Base-by-base conservation (phyloP, 1,284 basidiomycete species). In the Austropuccinia psidii region DNA sequence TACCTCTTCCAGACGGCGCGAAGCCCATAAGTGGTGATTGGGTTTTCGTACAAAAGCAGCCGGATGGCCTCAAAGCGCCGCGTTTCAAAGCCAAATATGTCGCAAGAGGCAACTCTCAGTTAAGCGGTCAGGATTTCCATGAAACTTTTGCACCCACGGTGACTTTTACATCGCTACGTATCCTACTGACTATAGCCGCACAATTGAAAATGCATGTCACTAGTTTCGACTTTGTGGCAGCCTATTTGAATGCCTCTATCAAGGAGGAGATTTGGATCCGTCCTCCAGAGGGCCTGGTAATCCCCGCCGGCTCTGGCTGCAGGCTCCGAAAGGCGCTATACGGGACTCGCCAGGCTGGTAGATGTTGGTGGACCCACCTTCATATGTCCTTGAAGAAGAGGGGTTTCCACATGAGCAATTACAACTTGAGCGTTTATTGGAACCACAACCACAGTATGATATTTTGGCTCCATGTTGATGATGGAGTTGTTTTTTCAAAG, bases 311-410 rank as follows among this genome's bases (percentile, higher is more conserved):
- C 1, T 49, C 31, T 17, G 17, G 35, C 6, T 50, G 49, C 11
- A 37, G 39, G 29, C 35, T 67, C 31, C 29, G 41, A 24, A 67
- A 67, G 35, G 65, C 43, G 1, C 17, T 67, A 0, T 67, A 67
- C 17, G 49, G 65, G 8, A 67, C 65, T 1, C 50, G 54, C 13
- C 49, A 67, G 19, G 65, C 47, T 1, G 50, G 49, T 1, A 15
- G 35, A 4, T 67, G 65, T n/a, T 67, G 45, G 65, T 67, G 65
- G 65, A 67, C 50, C 31, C 49, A 52, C 17, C 54, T 54, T 31
- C 37, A 37, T 1, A 19, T 15, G 9, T 31, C n/a, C n/a, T n/a
- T n/a, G n/a, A n/a, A n/a, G n/a, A n/a, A n/a, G n/a, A n/a, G n/a
- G n/a, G n/a, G n/a, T n/a, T n/a, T n/a, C n/a, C n/a, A n/a, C n/a